Conservation (phyloP, 306 rosid species). For the Begonia peltatifolia region DNA sequence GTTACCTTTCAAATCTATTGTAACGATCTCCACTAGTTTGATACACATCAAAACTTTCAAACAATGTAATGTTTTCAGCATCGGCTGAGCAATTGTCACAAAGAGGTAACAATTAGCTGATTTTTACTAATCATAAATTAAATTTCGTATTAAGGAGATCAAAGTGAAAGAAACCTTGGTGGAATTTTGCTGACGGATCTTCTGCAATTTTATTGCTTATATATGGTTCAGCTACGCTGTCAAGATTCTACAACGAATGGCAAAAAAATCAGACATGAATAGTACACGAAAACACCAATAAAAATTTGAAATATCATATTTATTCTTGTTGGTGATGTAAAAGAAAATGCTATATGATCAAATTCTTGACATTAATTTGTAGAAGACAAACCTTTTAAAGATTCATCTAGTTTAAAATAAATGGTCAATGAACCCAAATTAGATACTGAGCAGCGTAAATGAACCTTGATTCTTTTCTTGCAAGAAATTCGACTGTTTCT, state of each 20-base stretch:
- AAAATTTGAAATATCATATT: no score
- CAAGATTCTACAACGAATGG: slow-evolving; percentile 48
- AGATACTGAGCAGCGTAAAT: no score
- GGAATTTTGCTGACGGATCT: slow-evolving; percentile 28
- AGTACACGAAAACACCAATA: no score
- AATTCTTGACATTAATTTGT: no score
- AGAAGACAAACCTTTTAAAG: no score
- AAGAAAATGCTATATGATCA: no score
- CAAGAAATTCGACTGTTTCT: no score
- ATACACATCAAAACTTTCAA: slow-evolving; percentile 35
- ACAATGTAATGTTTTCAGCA: slow-evolving; percentile 49
- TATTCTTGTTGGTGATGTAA: no score
- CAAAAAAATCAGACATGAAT: slow-evolving; percentile 2
- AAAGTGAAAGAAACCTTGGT: slow-evolving; percentile 47
- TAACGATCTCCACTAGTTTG: slow-evolving; percentile 22
- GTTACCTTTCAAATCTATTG: slow-evolving; percentile 56
- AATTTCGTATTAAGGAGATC: slow-evolving; percentile 5
- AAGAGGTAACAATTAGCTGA: no score
- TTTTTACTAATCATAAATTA: slow-evolving; percentile 1
- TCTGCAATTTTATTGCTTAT: slow-evolving; percentile 17
- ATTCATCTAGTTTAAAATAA: no score
- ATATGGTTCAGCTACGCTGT: slow-evolving; percentile 41
- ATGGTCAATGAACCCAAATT: no score
- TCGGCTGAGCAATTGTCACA: slow-evolving; percentile 27
- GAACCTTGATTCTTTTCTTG: no score